Evolutionary conservation across 2,329 filamentous ascomycete species (phyloP), one percentile per base, ranked within the genome.

Genomic region (Diaporthe vexans): DNA sequence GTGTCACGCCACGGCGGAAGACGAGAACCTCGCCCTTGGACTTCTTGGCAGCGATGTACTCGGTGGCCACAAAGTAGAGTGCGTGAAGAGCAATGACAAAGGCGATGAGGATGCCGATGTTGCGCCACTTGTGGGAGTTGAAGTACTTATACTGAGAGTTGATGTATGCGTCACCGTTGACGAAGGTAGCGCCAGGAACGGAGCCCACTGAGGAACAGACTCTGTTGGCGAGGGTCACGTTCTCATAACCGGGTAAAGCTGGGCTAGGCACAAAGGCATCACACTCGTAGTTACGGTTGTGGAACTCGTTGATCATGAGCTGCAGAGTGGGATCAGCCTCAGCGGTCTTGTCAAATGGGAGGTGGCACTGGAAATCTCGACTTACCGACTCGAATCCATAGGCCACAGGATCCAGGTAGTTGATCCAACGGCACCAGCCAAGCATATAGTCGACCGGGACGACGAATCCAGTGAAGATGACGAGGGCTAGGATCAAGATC

Each of bases 371-470:
- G 8, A 5, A 24, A 19, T n/a, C 10, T 43, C 11, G 1, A 52
- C 61, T 67, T 35, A 97, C 87, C 0, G 91, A 86, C 81, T 97
- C 94, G 79, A 97, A 97, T 0, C 91, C 91, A 77, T 97, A 97
- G 1, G 90, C 91, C 11, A 97, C 88, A 3, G 94, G 94, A 75
- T 97, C 92, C 52, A 97, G 85, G 81, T 94, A 96, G 81, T 93
- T 93, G 76, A 97, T 91, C 95, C 95, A 97, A 75, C 91, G 88
- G 78, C 93, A 93, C 94, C 94, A 97, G 1, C 86, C 89, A 9
- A 93, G 88, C 93, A 95, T 97, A 83, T 96, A 91, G 72, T 85
- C 82, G 78, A 88, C 88, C 0, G 89, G 90, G 71, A 92, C 88
- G 74, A 91, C 88, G 81, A 95, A 94, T 75, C 92, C 93, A n/a